Conservation (phyloP, 108 stramenopile species). For the Conticribra guillardii region DNA sequence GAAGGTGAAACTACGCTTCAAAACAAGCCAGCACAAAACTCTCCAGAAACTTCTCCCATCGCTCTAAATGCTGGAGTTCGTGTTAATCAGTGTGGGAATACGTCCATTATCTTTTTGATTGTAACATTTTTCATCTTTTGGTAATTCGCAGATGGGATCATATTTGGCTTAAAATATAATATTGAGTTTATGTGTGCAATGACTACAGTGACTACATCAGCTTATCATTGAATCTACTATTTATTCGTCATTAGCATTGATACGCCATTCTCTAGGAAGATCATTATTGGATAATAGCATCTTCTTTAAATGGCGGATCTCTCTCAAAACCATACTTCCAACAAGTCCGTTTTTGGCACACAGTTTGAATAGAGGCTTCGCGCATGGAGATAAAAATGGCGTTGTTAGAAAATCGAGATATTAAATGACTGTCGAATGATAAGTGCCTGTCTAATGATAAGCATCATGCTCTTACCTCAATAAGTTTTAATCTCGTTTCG, state of each 20-base stretch:
- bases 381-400: not conserved
- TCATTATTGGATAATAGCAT: conserved; percentile 8
- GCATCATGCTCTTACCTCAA: conserved; percentile 37
- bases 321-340: conserved; percentile 35
- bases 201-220: not conserved
- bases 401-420: not conserved
- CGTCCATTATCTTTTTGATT: no score
- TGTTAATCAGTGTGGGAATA: no score
- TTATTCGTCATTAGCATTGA: conserved; percentile 20
- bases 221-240: not conserved
- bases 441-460: not conserved
- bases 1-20: no score
- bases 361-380: conserved; percentile 29
- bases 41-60: no score
- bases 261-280: conserved; percentile 23
- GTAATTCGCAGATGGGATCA: no score
- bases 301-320: conserved; percentile 28
- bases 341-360: conserved; percentile 46
- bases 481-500: conserved; percentile 27
- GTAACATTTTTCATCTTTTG: no score
- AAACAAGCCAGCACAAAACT: no score
- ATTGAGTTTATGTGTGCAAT: not conserved
- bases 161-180: not conserved
- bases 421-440: not conserved
- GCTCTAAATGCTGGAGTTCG: no score